These are phyloP conservation scores for Panus rudis DNA, from an alignment of 768 basidiomycete genomes.

Conservation along the genomic window DNA sequence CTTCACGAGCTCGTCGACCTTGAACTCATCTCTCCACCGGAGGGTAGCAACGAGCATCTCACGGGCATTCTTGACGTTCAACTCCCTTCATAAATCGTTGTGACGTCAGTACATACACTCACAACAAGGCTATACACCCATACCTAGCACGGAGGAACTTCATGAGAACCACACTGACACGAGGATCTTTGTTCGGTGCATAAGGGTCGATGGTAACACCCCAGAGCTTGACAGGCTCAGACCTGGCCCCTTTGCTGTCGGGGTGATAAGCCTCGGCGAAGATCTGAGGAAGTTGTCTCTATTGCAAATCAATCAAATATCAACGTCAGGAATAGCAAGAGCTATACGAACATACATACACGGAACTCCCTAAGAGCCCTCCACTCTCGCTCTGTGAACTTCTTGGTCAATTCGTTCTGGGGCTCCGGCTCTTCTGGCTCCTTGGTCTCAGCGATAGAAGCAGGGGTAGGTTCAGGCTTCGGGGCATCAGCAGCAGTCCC, in stretches of 20 bases:
- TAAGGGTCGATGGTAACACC: constrained; percentile 61
- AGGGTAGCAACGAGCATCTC: constrained; percentile 66
- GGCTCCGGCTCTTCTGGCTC: constrained; percentile 37
- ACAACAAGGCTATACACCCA: neutral
- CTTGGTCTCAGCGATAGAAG: constrained; percentile 8
- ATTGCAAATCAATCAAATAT: constrained; percentile 16
- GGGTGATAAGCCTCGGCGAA: constrained; percentile 50
- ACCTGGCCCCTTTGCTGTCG: constrained; percentile 45
- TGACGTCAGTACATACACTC: neutral
- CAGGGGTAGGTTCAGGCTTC: constrained; percentile 8
- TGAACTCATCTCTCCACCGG: constrained; percentile 63
- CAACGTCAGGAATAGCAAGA: neutral
- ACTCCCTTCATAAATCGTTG: constrained; percentile 32
- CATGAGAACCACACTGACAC: constrained; percentile 69
- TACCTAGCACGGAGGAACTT: constrained; percentile 77
- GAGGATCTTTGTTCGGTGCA: constrained; percentile 45
- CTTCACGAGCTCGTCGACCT: constrained; percentile 49
- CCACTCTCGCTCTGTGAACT: constrained; percentile 73
- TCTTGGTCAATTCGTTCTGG: constrained; percentile 60
- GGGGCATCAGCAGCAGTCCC: constrained; percentile 11
- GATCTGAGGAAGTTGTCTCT: constrained; percentile 40
- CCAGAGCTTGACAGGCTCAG: constrained; percentile 56
- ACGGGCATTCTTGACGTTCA: constrained; percentile 46
- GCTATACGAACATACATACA: constrained; percentile 30
- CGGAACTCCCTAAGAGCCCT: constrained; percentile 59